A percentile compares a stretch with the other conserved stretches of the same genome.
phyloP scores from a whole-genome alignment of 768 basidiomycete species.

The Boletus vinaceobasis region DNA sequence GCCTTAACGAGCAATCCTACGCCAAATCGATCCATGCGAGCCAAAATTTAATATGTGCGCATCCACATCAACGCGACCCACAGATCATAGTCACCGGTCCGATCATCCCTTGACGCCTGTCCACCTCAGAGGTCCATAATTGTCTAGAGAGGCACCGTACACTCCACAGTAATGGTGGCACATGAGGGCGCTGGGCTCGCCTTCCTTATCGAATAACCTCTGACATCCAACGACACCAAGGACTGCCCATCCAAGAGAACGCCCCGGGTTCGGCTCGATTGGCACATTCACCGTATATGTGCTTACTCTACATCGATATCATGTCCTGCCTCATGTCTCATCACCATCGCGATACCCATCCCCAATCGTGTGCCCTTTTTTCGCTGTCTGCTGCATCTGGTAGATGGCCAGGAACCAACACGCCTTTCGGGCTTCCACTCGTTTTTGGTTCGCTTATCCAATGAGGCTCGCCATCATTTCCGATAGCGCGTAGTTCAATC shows the following conservation, averaged over 20 bases:
- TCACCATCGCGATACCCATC: too few relatives aligned
- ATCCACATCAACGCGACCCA: conserved; percentile 1
- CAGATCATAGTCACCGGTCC: neutral
- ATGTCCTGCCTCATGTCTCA: neutral
- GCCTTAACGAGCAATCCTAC: conserved; percentile 7
- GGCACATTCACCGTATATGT: neutral
- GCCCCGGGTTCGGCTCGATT: neutral
- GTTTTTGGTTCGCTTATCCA: neutral
- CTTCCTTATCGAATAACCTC: neutral
- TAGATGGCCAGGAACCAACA: neutral
- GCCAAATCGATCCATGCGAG: too few relatives aligned
- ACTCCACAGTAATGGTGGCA: neutral
- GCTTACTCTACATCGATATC: neutral
- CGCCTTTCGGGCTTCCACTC: neutral
- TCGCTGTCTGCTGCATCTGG: neutral
- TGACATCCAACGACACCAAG: neutral
- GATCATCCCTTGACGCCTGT: neutral
- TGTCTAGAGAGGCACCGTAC: neutral
- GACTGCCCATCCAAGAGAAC: neutral
- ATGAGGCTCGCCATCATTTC: neutral
- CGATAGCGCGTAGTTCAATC: neutral
- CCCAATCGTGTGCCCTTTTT: neutral
- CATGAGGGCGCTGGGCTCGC: neutral
- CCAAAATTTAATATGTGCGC: neutral
- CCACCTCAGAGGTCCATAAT: neutral